Evolutionary conservation across 495 filamentous ascomycete genomes (phyloP).

Genomic region (Lentithecium fluviatile): DNA sequence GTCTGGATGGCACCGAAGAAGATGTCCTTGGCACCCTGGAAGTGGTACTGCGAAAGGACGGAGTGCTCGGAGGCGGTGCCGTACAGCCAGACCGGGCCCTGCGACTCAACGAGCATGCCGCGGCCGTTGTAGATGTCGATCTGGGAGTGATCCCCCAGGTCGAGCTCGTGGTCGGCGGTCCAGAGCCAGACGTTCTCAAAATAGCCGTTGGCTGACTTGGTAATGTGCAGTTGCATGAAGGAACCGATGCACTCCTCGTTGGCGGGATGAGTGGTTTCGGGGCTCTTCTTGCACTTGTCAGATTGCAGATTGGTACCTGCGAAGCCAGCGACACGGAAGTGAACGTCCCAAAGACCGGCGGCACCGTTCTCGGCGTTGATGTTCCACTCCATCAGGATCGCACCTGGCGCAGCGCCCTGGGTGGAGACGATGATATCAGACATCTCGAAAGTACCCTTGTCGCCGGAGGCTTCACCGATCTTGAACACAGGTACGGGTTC

Average conservation of each 20-base stretch:
- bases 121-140: conserved; percentile 49
- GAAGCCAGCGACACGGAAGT: conserved; percentile 50
- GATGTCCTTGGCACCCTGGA: conserved; percentile 65
- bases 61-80: conserved; percentile 78
- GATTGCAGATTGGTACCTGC: conserved; percentile 46
- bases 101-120: conserved; percentile 55
- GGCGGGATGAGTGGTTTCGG: conserved; percentile 21
- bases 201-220: conserved; percentile 39
- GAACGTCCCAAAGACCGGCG: conserved; percentile 49
- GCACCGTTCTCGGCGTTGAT: conserved; percentile 48
- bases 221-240: conserved; percentile 45
- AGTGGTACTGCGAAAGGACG: conserved; percentile 78
- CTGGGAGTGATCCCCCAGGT: conserved; percentile 40
- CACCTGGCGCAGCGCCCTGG: conserved; percentile 64
- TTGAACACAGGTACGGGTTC: conserved; percentile 64
- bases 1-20: conserved; percentile 79
- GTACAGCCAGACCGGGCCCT: conserved; percentile 57
- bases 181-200: conserved; percentile 49
- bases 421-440: conserved; percentile 62
- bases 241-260: conserved; percentile 49
- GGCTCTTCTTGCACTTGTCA: conserved; percentile 43
- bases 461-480: conserved; percentile 55
- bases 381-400: conserved; percentile 75
- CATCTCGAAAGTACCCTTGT: conserved; percentile 57
- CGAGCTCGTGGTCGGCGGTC: conserved; percentile 48